Base-by-base conservation (phyloP, 2,329 filamentous ascomycete genomes). In the Colletotrichum sp. region DNA sequence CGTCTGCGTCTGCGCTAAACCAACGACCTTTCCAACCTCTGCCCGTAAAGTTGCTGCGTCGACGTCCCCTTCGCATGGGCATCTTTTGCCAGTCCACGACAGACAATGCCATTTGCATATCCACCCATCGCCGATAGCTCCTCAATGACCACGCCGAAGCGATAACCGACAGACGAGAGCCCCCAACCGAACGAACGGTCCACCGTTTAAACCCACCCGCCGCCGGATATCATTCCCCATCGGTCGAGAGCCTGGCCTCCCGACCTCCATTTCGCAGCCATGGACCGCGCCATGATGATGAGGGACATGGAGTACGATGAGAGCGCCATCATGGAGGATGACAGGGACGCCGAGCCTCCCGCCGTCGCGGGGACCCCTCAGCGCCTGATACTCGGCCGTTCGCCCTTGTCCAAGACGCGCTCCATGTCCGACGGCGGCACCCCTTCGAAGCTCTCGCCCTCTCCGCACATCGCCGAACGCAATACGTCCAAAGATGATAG, bases 401-500 rank as follows among this genome's bases (percentile, higher is more conserved):
- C 89, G 75, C 88, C 89, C 52, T 80, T 86, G 75, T 82, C 85
- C 72, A 93, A 92, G 83, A 87, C 90, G 52, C 88, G 93, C 77
- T 94, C 93, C 66, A 84, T 94, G 76, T 94, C 93, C 6, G 93
- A 95, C 82, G 90, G 91, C 63, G 88, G 86, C 77, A 90, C 92
- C 10, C 91, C 89, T 77, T 87, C 87, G 28, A 87, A 89, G 78
- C 84, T 92, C 21, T 92, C 90, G 7, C 89, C 92, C 6, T 92
- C 92, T 49, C 90, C 92, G 57, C 86, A 87, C 78, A 89, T 92
- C 67, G 83, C 91, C 70, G 88, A 90, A n/a, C 87, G 89, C 18
- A 86, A 88, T 64, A 88, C 89, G 24, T 93, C 91, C 74, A 94
- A 94, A 82, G 93, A 95, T 85, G 93, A 95, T 81, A 92, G 88